These are phyloP conservation scores for Euphorbia corollata DNA, from an alignment of 441 rosid species.

Conservation along the genomic window DNA sequence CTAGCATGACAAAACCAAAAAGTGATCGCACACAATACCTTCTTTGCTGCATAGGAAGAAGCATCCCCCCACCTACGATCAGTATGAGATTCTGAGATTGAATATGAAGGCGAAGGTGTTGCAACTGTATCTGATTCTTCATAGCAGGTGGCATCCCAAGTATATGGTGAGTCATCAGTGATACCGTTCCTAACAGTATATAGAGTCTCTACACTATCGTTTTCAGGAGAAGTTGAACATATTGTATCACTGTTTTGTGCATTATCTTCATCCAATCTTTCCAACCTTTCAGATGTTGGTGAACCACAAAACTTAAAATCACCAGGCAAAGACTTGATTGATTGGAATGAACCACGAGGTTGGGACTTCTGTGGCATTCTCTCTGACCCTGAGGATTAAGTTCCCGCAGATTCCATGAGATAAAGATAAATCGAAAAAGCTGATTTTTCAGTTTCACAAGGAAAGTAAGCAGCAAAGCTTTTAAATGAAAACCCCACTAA, in stretches of 20 bases:
- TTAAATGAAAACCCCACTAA: constrained; percentile 52
- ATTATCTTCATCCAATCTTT: constrained; percentile 26
- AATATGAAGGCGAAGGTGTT: constrained; percentile 43
- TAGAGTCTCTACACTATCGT: constrained; percentile 30
- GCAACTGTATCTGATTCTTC: constrained; percentile 44
- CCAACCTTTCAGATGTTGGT: constrained; percentile 33
- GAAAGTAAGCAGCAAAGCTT: constrained; percentile 35
- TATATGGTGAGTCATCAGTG: constrained; percentile 78
- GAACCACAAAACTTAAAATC: constrained; percentile 52
- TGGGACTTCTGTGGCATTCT: constrained; percentile 47
- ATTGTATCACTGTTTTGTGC: constrained; percentile 20
- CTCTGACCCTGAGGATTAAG: constrained; percentile 36
- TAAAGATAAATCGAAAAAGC: constrained; percentile 29
- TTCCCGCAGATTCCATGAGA: constrained; percentile 26
- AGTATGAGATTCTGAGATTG: constrained; percentile 35
- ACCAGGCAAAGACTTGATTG: constrained; percentile 66
- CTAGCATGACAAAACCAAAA: constrained; percentile 10
- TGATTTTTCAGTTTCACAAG: constrained; percentile 31
- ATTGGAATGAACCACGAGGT: constrained; percentile 48
- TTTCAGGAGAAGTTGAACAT: constrained; percentile 33
- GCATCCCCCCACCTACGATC: constrained; percentile 79
- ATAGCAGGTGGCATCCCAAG: constrained; percentile 33
- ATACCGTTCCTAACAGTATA: constrained; percentile 25
- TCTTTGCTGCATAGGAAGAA: constrained; percentile 59
- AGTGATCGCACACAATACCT: constrained; percentile 38